Evolutionary conservation across 345 rosid genomes (phyloP), one percentile per base, ranked within the genome.

Genomic region (Lepidium aucheri): DNA sequence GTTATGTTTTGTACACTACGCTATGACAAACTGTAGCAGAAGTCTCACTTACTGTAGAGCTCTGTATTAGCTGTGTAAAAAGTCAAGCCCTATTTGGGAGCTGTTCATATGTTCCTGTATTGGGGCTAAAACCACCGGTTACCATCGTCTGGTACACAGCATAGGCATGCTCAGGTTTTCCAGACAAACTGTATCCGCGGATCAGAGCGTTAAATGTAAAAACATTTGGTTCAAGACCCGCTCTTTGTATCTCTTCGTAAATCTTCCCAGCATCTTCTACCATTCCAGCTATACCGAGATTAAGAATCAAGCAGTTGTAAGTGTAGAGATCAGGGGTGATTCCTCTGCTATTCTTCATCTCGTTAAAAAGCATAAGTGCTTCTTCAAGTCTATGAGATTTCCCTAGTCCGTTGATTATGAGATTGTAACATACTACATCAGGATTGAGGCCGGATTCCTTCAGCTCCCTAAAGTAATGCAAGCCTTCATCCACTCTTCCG

Each of bases 201-300:
- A 93, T 89, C 38, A 93, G 86, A 30, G 96, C 88, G 70, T 89
- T 92, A 59, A 86, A 92, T 11, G 98, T 92, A 78, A 80, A 84
- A 24, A 92, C 95, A 72, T 80, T 82, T 5, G 98, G 96, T 73
- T 89, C 76, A 51, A 87, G 85, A 79, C 97, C 97, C 13, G 58
- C 63, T 18, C 36, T 59, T 68, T 77, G 86, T 32, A 93, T 70
- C 64, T 89, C 91, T 22, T 81, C 80, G 14, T 77, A 93, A 72
- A 89, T 69, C 70, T 80, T 77, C 58, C 73, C 78, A 3, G 93
- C 89, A 74, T 86, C 78, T 54, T 87, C 90, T 61, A 82, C 82
- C 90, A 69, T 86, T 62, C 95, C 93, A 13, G 40, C 78, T 7
- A 78, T 64, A 45, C 90, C 93, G 9, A 89, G 84, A 72, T 79